Base-by-base conservation (phyloP, 192 early-diverging fungal genomes). In the Pilaira anomala region DNA sequence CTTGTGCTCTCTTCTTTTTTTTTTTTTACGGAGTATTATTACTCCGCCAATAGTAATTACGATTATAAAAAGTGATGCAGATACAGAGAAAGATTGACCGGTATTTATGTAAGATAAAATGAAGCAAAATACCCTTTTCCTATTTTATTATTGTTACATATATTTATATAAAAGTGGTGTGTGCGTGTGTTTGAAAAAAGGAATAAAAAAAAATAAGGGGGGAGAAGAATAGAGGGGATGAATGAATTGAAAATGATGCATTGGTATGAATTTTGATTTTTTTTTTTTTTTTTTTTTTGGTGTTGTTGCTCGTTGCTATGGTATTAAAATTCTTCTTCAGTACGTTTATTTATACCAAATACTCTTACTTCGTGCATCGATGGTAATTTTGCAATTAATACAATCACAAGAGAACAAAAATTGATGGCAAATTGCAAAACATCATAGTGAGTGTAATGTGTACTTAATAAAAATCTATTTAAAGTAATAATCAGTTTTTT, bases 401-500 rank as follows among this genome's bases (percentile, higher is more conserved):
- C 87, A 36, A 96, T 82, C 19, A 94, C 60, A n/a, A 95, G 78
- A 0, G 88, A 86, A 11, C 83, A 79, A 29, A 99, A 84, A 73
- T 97, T 97, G 68, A 99, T 84, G 57, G 85, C 81, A 69, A 99
- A 99, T 26, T 91, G 93, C 19, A 88, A 70, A 2, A 89, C 68
- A 62, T 97, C 92, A 77, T 98, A 98, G 80, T 97, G 90, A 0
- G 93, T 91, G 77, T 97, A 97, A 75, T 97, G 94, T 28, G 93
- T 95, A 76, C 91, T 92, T 29, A 98, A 72, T 50, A 98, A 80
- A 68, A 98, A 98, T 65, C 86, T 90, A 68, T 29, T 45, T n/a
- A 59, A 39, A 33, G 13, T 16, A 48, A 62, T 48, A 44, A 18
- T 9, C 12, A 46, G 44, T 46, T 18, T 46, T 4, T 13, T 19